A percentile compares a stretch with the other conserved stretches of the same genome.
These are phyloP conservation scores for Zelopaecilomyces penicillatus DNA, from an alignment of 2,329 filamentous ascomycete genomes.

Conservation along the genomic window DNA sequence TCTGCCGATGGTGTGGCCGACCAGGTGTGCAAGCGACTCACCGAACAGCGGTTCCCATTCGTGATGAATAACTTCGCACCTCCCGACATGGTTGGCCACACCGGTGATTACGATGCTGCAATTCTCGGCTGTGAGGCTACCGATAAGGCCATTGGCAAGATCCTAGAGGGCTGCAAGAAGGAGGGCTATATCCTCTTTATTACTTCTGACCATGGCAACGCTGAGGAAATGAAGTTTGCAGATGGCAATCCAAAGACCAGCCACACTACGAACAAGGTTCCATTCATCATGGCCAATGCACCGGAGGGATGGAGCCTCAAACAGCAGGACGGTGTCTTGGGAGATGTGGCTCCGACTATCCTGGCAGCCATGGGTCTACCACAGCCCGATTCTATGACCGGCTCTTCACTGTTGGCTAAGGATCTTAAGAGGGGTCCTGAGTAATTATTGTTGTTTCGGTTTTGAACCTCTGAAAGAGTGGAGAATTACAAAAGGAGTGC, in stretches of 20 bases:
- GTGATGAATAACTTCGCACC: conserved; percentile 99
- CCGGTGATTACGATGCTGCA: conserved; percentile 91
- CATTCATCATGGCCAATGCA: conserved; percentile 96
- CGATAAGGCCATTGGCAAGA: conserved; percentile 86
- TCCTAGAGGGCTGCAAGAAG: conserved; percentile 91
- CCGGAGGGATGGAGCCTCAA: conserved; percentile 81
- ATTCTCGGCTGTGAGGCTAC: conserved; percentile 78
- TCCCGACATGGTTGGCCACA: conserved; percentile 98
- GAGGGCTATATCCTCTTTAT: conserved; percentile 90
- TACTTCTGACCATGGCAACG: conserved; percentile 94
- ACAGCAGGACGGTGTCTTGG: conserved; percentile 80
- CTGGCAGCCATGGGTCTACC: conserved; percentile 84
- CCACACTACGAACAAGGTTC: conserved; percentile 96
- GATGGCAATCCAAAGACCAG: conserved; percentile 96
- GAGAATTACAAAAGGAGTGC: not conserved
- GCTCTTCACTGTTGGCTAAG: conserved; percentile 75
- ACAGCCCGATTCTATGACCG: conserved; percentile 88
- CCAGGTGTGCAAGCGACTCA: conserved; percentile 81
- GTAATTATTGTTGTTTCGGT: conserved; percentile 9
- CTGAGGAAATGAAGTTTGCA: conserved; percentile 96
- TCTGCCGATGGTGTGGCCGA: conserved; percentile 83
- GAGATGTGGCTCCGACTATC: conserved; percentile 93
- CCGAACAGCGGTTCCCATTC: conserved; percentile 82
- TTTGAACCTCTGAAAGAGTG: not conserved
- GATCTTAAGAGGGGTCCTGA: conserved; percentile 34